A percentile compares a stretch with the other conserved stretches of the same genome.
Conservation (phyloP, 352 stramenopile species). For the Globisporangium irregulare region DNA sequence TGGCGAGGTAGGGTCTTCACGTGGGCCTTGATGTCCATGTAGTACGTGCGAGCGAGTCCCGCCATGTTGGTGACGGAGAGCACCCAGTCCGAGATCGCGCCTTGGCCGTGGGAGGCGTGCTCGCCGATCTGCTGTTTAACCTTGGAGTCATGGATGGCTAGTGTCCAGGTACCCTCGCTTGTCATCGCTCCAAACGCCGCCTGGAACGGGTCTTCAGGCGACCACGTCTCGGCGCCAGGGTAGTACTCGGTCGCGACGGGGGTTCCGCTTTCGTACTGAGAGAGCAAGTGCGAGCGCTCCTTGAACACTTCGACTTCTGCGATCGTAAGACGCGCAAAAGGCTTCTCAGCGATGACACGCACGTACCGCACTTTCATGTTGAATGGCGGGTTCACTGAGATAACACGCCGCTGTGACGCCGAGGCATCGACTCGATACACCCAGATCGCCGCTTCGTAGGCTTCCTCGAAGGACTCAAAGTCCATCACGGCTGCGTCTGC, state of each 20-base stretch:
- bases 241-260: slow-evolving; percentile 46
- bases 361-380: slow-evolving; percentile 55
- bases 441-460: slow-evolving; percentile 47
- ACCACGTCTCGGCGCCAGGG: slow-evolving; percentile 48
- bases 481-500: slow-evolving; percentile 51
- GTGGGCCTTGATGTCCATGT: slow-evolving; percentile 62
- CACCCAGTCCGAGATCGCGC: slow-evolving; percentile 72
- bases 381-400: slow-evolving; percentile 45
- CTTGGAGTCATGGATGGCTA: slow-evolving; percentile 46
- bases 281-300: slow-evolving; percentile 51
- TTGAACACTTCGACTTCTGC: slow-evolving; percentile 76
- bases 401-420: slow-evolving; percentile 22
- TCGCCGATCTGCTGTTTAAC: slow-evolving; percentile 14
- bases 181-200: slow-evolving; percentile 40
- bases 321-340: slow-evolving; percentile 46
- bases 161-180: slow-evolving; percentile 57
- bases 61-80: slow-evolving; percentile 64
- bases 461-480: slow-evolving; percentile 57
- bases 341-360: slow-evolving; percentile 48
- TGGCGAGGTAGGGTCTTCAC: slow-evolving; percentile 68
- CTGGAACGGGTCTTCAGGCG: slow-evolving; percentile 60
- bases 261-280: slow-evolving; percentile 51
- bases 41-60: slow-evolving; percentile 47
- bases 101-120: slow-evolving; percentile 28
- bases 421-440: slow-evolving; percentile 30